Base-by-base conservation (phyloP, 805 yeast genomes). In the Torulaspora indica region DNA sequence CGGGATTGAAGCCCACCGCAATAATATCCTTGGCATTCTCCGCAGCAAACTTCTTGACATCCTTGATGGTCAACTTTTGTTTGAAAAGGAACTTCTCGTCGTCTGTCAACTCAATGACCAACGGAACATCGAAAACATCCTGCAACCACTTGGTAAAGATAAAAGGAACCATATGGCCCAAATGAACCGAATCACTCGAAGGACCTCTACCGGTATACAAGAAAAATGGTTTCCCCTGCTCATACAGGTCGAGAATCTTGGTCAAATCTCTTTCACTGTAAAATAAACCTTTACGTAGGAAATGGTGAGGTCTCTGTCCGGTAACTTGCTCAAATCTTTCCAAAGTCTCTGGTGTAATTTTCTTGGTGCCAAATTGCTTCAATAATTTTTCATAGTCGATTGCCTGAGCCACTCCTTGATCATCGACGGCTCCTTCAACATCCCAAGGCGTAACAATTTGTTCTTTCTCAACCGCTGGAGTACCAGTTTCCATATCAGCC, bases 171-270 rank as follows among this genome's bases (percentile, higher is more conserved):
- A 91, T 82, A 67, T 93, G 98, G 42, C 98, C 98, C 70, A 93
- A 74, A 65, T 93, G 98, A 86, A 93, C 83, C 15, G 93, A 83
- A 56, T 84, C 96, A 33, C 90, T 79, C 1, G 95, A 85, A 29
- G 98, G 98, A 4, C 98, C 98, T 66, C 98, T 79, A 31, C 98
- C 98, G 12, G 98, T 93, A 66, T 93, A 93, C 50, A 93, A 71
- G 71, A 91, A 93, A 68, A 93, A 93, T 24, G 90, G 95, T 68
- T 93, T 88, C 15, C 96, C 96, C 61, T 85, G 86, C 70, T 93
- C 98, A 66, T 93, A 88, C 55, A 89, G 68, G 62, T 86, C 95
- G 60, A 91, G 74, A 59, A 91, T 93, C 57, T 71, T 77, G 58
- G 63, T 68, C 61, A 85, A 81, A 66, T 85, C 93, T 69, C 98